phyloP scores from a whole-genome alignment of 192 early-diverging fungal species.

The Dissophora ornata region DNA sequence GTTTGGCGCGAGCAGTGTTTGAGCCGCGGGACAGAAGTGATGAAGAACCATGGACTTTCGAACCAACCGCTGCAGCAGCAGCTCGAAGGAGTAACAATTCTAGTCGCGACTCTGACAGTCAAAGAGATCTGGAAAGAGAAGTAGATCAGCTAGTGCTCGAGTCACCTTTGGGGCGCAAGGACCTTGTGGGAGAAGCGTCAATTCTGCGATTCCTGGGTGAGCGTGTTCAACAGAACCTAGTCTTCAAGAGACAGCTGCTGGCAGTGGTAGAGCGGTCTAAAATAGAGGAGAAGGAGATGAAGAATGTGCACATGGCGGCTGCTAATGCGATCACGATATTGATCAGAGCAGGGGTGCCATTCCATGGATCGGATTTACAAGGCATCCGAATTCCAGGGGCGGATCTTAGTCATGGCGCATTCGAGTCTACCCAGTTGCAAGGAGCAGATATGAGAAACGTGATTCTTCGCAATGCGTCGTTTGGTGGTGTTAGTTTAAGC shows the following conservation, averaged over 20 bases:
- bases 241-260: slow-evolving; percentile 7
- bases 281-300: background rate
- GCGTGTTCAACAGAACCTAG: slow-evolving; percentile 1
- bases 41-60: background rate
- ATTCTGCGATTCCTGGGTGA: slow-evolving; percentile 21
- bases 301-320: background rate
- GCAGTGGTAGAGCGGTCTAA: background rate
- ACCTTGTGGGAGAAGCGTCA: slow-evolving; percentile 6
- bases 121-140: background rate
- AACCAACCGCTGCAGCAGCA: background rate
- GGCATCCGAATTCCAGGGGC: slow-evolving; percentile 22
- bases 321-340: slow-evolving; percentile 31
- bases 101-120: background rate
- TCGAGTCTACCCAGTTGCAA: slow-evolving; percentile 23
- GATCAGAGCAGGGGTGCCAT: slow-evolving; percentile 2
- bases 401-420: slow-evolving; percentile 11
- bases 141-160: too few species aligned
- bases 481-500: too few species aligned
- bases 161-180: slow-evolving; percentile 10
- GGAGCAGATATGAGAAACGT: too few species aligned
- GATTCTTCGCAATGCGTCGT: too few species aligned
- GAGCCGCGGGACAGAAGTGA: background rate
- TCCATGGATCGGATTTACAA: slow-evolving; percentile 8
- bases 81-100: background rate
- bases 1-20: slow-evolving; percentile 8